phyloP scores from a whole-genome alignment of 768 basidiomycete species.

The Artomyces pyxidatus region DNA sequence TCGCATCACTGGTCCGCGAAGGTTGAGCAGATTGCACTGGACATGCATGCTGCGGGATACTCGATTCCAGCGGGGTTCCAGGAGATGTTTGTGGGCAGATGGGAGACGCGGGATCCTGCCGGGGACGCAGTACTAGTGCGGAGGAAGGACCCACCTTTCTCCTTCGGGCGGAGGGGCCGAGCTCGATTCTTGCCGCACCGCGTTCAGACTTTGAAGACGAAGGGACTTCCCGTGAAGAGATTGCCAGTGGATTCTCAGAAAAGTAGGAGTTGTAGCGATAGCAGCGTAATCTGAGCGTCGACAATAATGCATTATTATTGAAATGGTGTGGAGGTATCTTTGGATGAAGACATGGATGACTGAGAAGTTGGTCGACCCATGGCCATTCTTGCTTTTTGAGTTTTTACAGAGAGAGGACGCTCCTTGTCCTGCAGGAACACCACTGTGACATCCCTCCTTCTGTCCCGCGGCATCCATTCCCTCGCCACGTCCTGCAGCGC shows the following conservation, averaged over 20 bases:
- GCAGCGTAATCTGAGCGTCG: too few relatives aligned
- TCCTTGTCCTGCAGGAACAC: conserved; percentile 9
- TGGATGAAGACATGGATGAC: too few relatives aligned
- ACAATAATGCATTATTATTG: too few relatives aligned
- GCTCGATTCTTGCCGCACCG: conserved; percentile 4
- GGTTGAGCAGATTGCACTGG: conserved; percentile 7
- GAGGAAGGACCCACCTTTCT: background rate
- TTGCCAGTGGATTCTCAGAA: conserved; percentile 4
- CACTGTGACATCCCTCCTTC: conserved; percentile 5
- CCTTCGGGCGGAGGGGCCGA: background rate
- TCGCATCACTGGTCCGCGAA: conserved; percentile 6
- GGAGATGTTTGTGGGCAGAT: conserved; percentile 8
- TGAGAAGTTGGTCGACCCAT: too few relatives aligned
- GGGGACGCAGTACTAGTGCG: background rate
- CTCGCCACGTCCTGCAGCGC: conserved; percentile 19
- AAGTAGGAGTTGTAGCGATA: background rate
- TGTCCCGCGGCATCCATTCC: conserved; percentile 15
- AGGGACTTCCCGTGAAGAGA: conserved; percentile 17
- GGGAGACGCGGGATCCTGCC: background rate
- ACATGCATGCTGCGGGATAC: conserved; percentile 5
- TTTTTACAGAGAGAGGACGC: conserved; percentile 13
- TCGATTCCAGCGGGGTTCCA: conserved; percentile 7
- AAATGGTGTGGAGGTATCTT: too few relatives aligned
- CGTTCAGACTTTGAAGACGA: conserved; percentile 16
- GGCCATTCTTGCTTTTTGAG: too few relatives aligned